Conservation (phyloP, 345 rosid genomes). For the Crucihimalaya himalaica region DNA sequence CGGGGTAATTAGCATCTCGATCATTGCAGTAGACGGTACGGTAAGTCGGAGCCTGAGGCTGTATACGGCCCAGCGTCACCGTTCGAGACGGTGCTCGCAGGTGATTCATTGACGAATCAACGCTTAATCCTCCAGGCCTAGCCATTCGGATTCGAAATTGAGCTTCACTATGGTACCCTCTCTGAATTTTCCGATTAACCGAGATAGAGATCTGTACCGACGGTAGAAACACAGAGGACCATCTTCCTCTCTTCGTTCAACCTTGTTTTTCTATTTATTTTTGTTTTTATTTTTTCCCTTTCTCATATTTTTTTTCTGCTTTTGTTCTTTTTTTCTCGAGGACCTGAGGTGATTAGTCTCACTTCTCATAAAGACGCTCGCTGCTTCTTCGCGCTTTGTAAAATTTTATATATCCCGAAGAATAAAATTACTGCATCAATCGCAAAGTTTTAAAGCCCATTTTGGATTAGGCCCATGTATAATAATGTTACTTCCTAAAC, state of each 20-base stretch:
- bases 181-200: slow-evolving; percentile 1
- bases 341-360: too few species aligned
- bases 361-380: too few species aligned
- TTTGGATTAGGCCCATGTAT: too few species aligned
- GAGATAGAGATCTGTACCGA: slow-evolving; percentile 34
- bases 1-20: slow-evolving; percentile 79
- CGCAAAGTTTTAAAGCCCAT: too few species aligned
- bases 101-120: slow-evolving; percentile 47
- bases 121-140: slow-evolving; percentile 49
- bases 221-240: slow-evolving; percentile 37
- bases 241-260: slow-evolving; percentile 38
- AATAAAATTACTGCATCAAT: too few species aligned
- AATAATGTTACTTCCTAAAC: too few species aligned
- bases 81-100: slow-evolving; percentile 55
- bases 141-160: slow-evolving; percentile 4
- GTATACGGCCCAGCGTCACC: slow-evolving; percentile 87
- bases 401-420: too few species aligned
- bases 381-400: too few species aligned
- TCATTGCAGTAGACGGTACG: slow-evolving; percentile 95
- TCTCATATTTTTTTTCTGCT: too few species aligned
- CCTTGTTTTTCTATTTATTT: too few species aligned
- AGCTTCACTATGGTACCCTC: slow-evolving; percentile 1
- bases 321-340: too few species aligned
- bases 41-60: slow-evolving; percentile 90
- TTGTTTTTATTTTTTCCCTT: neutral